Evolutionary conservation across 257 asterid genomes (phyloP).

Genomic region (Marsdenia floribunda): DNA sequence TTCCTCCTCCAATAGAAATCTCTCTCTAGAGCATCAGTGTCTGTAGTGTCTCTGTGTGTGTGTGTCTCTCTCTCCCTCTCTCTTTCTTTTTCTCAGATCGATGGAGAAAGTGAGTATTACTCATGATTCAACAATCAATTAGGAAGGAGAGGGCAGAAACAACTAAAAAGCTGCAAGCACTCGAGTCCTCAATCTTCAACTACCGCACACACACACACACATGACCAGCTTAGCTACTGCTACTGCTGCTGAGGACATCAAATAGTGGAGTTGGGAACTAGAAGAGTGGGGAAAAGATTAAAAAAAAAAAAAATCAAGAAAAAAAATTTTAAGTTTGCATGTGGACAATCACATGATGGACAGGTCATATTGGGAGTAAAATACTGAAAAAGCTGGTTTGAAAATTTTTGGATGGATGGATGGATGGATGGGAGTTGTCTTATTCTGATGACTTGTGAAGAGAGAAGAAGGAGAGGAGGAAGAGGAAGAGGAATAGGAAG

Average conservation of each 20-base stretch:
- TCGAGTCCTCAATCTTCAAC: constrained; percentile 24
- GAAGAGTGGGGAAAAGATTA: too few relatives aligned
- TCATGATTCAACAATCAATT: constrained; percentile 46
- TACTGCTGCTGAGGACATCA: constrained; percentile 12
- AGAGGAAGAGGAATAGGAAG: too few relatives aligned
- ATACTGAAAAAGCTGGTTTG: constrained; percentile 6
- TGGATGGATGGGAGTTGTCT: constrained; percentile 4
- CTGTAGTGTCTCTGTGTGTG: background rate
- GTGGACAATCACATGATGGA: constrained; percentile 49
- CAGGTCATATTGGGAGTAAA: constrained; percentile 41
- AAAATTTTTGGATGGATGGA: background rate
- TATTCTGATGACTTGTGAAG: constrained; percentile 3
- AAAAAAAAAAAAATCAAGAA: background rate
- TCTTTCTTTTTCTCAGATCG: background rate
- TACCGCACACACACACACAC: background rate
- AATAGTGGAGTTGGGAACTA: constrained; percentile 25
- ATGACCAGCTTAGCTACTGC: too few relatives aligned
- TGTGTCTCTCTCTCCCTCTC: constrained; percentile 7
- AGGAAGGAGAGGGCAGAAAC: background rate
- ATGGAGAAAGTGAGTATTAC: background rate
- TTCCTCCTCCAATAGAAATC: constrained; percentile 17
- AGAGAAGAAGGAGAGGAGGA: background rate
- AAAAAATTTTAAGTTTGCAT: background rate
- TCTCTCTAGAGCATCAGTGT: background rate
- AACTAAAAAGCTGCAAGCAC: constrained; percentile 31